A percentile compares a stretch with the other conserved stretches of the same genome.
phyloP scores from a whole-genome alignment of 257 asterid genomes.

The Rhazya stricta region DNA sequence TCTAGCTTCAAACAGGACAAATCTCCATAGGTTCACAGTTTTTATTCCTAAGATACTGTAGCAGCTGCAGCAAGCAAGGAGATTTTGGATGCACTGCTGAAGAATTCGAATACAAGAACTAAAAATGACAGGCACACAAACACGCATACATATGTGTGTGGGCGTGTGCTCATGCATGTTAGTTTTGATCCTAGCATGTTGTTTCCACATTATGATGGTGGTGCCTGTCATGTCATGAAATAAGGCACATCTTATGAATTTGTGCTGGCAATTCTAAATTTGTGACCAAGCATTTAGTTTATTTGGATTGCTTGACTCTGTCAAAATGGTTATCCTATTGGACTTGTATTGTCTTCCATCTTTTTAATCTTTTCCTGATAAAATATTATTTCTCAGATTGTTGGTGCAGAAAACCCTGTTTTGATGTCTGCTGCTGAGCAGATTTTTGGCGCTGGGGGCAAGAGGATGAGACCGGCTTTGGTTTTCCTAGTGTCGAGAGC shows the following conservation, averaged over 20 bases:
- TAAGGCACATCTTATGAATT: background rate
- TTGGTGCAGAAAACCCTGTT: constrained; percentile 96
- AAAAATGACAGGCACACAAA: no score
- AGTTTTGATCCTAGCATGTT: background rate
- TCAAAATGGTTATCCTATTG: background rate
- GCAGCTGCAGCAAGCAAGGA: background rate
- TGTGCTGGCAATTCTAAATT: background rate
- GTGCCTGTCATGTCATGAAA: background rate
- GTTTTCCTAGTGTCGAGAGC: constrained; percentile 90
- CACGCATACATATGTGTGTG: no score
- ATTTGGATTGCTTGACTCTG: background rate
- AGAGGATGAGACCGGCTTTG: constrained; percentile 92
- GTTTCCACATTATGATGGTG: background rate
- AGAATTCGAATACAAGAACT: background rate
- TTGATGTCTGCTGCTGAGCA: constrained; percentile 97
- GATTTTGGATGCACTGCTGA: background rate
- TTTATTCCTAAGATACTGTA: background rate
- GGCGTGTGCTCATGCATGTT: background rate
- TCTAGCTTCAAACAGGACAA: background rate
- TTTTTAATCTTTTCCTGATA: constrained; percentile 20
- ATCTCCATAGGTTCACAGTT: background rate
- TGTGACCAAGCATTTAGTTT: background rate
- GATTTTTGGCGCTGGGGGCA: constrained; percentile 97
- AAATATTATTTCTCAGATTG: constrained; percentile 48
- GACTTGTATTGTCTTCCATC: background rate